Conservation (phyloP, 2,329 filamentous ascomycete genomes). For the Chalaropsis thielavioides region DNA sequence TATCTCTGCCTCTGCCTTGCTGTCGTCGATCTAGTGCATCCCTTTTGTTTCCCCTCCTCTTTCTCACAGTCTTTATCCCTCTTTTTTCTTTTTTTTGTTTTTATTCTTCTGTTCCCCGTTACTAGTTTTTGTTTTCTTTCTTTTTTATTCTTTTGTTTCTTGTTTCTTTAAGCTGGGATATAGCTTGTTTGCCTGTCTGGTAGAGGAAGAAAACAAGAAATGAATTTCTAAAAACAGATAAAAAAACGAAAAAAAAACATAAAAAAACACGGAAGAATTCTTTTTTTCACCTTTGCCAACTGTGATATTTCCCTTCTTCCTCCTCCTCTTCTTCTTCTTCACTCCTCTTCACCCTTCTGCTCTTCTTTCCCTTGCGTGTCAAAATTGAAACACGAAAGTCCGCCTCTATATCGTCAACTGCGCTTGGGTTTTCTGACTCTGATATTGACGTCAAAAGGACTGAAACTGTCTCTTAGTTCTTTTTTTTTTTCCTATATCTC, state of each 20-base stretch:
- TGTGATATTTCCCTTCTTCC: not conserved
- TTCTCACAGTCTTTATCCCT: not conserved
- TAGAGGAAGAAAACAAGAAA: not conserved
- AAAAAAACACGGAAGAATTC: not conserved
- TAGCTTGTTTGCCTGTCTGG: not conserved
- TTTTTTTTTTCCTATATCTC: not conserved
- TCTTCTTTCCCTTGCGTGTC: not conserved
- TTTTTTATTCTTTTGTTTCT: not conserved
- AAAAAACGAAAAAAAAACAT: conserved; percentile 4
- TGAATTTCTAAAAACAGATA: not conserved
- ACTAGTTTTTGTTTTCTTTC: not conserved
- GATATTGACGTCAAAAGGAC: not conserved
- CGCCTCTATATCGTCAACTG: not conserved
- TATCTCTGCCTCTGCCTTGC: not conserved
- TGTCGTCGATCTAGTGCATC: not conserved
- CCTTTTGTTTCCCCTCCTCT: not conserved
- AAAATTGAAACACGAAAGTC: not conserved
- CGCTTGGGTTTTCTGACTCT: not conserved
- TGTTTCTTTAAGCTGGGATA: not conserved
- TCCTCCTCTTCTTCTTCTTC: not conserved
- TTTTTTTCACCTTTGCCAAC: not conserved
- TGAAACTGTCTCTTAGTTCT: not conserved
- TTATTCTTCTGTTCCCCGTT: not conserved
- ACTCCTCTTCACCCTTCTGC: not conserved
- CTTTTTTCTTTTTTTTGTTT: not conserved